A percentile compares a stretch with the other conserved stretches of the same genome.
Conservation (phyloP, 768 basidiomycete genomes). For the Filobasidium floriforme region DNA sequence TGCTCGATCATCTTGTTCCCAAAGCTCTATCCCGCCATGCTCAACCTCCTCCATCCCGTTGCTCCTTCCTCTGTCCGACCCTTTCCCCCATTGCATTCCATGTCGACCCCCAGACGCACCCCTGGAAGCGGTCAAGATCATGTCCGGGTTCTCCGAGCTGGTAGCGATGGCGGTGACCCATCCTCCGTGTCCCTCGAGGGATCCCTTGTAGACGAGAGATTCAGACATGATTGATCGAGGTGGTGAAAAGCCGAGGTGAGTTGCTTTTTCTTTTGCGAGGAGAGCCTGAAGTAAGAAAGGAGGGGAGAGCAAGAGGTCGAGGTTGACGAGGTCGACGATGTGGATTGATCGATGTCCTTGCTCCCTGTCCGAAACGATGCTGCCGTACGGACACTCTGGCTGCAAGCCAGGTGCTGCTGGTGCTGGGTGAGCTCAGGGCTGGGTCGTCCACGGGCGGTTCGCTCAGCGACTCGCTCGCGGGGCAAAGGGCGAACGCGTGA, state of each 20-base stretch:
- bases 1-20: neutral
- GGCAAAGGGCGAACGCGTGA: too few relatives aligned
- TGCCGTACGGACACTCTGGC: neutral
- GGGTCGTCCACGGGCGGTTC: neutral
- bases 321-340: too few relatives aligned
- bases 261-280: neutral
- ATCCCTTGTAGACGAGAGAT: constrained; percentile 82
- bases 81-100: neutral
- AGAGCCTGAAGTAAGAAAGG: too few relatives aligned
- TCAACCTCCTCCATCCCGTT: neutral
- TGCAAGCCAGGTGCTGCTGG: neutral
- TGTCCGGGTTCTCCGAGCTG: constrained; percentile 96
- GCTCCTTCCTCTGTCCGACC: too few relatives aligned
- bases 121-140: constrained; percentile 96
- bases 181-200: constrained; percentile 85
- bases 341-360: too few relatives aligned
- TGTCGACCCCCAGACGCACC: constrained; percentile 51
- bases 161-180: constrained; percentile 99
- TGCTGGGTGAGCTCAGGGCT: neutral
- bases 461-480: too few relatives aligned
- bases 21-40: neutral
- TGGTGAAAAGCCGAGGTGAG: neutral
- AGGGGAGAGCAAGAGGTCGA: neutral
- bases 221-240: constrained; percentile 64
- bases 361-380: neutral